phyloP scores from a whole-genome alignment of 139 green algal genomes.

The Volvox reticuliferus region DNA sequence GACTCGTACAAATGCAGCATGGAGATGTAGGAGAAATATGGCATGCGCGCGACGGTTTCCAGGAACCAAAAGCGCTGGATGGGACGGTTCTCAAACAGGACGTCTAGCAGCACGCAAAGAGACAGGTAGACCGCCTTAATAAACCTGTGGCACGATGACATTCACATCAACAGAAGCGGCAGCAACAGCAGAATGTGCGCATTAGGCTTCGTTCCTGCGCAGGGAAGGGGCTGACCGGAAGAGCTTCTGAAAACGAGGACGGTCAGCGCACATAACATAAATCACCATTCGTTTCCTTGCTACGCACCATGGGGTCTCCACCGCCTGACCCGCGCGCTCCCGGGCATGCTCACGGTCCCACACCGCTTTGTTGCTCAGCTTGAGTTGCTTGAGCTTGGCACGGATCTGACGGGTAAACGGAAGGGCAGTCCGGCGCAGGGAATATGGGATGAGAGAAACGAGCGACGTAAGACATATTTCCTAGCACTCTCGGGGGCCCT shows the following conservation, averaged over 20 bases:
- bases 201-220: too few species aligned
- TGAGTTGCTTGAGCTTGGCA: conserved; percentile 70
- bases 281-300: too few species aligned
- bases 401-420: conserved; percentile 50
- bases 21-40: conserved; percentile 97
- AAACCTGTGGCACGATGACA: conserved; percentile 11
- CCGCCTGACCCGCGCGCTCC: conserved; percentile 47
- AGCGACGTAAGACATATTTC: too few species aligned
- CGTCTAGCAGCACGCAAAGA: conserved; percentile 84
- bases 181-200: too few species aligned
- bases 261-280: too few species aligned
- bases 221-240: too few species aligned
- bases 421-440: too few species aligned
- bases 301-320: conserved; percentile 62
- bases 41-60: conserved; percentile 80
- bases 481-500: too few species aligned
- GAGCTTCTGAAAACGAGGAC: too few species aligned
- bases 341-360: conserved; percentile 80
- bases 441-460: too few species aligned
- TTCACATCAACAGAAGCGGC: too few species aligned
- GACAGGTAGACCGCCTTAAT: conserved; percentile 74
- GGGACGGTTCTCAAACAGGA: conserved; percentile 80
- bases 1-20: conserved; percentile 95
- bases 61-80: conserved; percentile 82
- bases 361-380: conserved; percentile 85